A percentile compares a stretch with the other conserved stretches of the same genome.
Evolutionary conservation across 2,329 filamentous ascomycete species (phyloP).

Genomic region (Blumeria graminis): DNA sequence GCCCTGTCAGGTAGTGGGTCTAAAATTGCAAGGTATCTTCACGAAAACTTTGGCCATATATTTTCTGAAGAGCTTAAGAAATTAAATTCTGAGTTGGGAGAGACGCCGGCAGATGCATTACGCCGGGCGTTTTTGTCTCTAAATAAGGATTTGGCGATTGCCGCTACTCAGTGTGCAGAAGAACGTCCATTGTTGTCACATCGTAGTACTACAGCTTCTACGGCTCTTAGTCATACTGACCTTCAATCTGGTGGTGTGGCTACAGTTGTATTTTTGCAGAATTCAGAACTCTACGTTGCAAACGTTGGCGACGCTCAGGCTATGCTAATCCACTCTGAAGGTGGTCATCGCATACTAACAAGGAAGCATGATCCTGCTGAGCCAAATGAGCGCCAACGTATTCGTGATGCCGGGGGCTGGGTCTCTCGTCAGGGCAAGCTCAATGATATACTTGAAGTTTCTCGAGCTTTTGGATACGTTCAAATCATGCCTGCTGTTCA

Average conservation of each 20-base stretch:
- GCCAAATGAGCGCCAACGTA: constrained; percentile 57
- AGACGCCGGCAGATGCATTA: constrained; percentile 62
- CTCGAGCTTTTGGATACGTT: constrained; percentile 83
- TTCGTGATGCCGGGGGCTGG: constrained; percentile 84
- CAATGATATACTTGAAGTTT: constrained; percentile 79
- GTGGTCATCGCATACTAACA: constrained; percentile 61
- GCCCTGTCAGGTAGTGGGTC: constrained; percentile 72
- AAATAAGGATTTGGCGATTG: constrained; percentile 82
- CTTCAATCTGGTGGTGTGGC: constrained; percentile 76
- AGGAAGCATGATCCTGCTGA: constrained; percentile 86
- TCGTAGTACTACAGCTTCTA: constrained; percentile 46
- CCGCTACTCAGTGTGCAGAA: constrained; percentile 57
- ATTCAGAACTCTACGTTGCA: constrained; percentile 76
- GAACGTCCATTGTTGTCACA: constrained; percentile 42
- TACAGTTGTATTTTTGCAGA: constrained; percentile 72
- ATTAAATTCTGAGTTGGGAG: constrained; percentile 38
- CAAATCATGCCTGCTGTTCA: constrained; percentile 83
- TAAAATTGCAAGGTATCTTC: constrained; percentile 85
- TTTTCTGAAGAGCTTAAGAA: constrained; percentile 63
- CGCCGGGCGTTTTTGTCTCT: constrained; percentile 66
- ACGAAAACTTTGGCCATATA: constrained; percentile 79
- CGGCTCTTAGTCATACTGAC: constrained; percentile 71
- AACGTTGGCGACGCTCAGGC: constrained; percentile 92
- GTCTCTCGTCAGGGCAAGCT: constrained; percentile 85
- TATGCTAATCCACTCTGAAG: constrained; percentile 80